Evolutionary conservation across 345 rosid genomes (phyloP), one percentile per base, ranked within the genome.

Genomic region (Raphanus raphanistrum): DNA sequence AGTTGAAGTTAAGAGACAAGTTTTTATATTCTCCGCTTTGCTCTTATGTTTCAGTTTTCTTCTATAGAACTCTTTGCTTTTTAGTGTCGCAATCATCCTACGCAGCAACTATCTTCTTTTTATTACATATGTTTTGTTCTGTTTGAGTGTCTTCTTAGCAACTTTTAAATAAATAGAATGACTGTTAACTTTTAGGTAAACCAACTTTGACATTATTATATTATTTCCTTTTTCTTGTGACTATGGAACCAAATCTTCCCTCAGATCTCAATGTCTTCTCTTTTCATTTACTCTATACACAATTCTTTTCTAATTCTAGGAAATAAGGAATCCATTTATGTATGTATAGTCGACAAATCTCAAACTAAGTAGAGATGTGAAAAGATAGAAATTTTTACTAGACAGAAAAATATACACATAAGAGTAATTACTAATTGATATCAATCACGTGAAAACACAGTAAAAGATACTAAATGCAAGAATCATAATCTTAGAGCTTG

Each of bases 401-500:
- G 63, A 59, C 31, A 27, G 5, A 75, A 63, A 80, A 7, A 48
- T 77, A 81, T 80, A 75, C 64, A 71, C 60, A 84, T 76, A 65
- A 74, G 10, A 67, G 58, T 35, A 21, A 21, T 21, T 21, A 78
- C 62, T 68, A 76, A 54, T 76, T 70, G 4, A 52, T 50, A 31
- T 67, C 54, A 79, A 28, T 54, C 65, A 61, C 69, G 63, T 28
- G 64, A 74, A 50, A 57, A 60, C 43, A 31, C 28, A 60, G 35
- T 21, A 29, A 11, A n/a, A 48, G 21, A 76, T 6, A 68, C 66
- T 13, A 21, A 33, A 68, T 57, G 9, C 61, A 78, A 54, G 60
- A 77, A 54, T 35, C 71, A 74, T n/a, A 72, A 31, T 26, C 52
- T 82, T 73, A 90, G 59, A 90, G 96, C 86, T 86, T 90, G 26